Evolutionary conservation across 805 yeast species (phyloP), one percentile per base, ranked within the genome.

Genomic region (Scheffersomyces spartinae): DNA sequence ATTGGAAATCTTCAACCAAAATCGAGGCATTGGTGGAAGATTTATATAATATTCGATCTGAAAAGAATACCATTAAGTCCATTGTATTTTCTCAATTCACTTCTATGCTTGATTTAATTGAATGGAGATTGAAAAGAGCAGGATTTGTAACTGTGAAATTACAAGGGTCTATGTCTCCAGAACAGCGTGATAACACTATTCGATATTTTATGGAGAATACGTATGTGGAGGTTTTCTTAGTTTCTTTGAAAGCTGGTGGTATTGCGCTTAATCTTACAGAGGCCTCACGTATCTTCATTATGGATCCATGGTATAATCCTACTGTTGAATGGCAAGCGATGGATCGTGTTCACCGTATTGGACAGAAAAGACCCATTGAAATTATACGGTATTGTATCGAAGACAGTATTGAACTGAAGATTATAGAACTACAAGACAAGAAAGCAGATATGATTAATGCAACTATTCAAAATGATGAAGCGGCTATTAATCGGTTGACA

Each of bases 251-350:
- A 46, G 99, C 99, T 0, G 99, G 99, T 38, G 99, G 99, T 55
- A 98, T 91, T 21, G 98, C 98, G 0, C 63, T 91, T 37, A 91
- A 91, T 47, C 62, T 91, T 36, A 88, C 95, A 44, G 99, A 93
- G 43, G 97, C 98, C 0, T 85, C 93, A 3, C 97, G 88, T 43
- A 97, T 91, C 24, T 91, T 91, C 39, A 65, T 91, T 23, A 63
- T 91, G 62, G 99, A 91, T 43, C 97, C 97, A 18, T 91, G 98
- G 98, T 91, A 98, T 97, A 93, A 91, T 47, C 97, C 97, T 1
- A 80, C 94, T 38, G 91, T 88, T 6, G 98, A 91, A 49, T 91
- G 96, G 85, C 99, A 91, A 50, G 78, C 93, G 26, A 95, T 94
- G 52, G 99, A 91, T 52, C 74, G 99, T 56, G 96, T 91, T 13